A percentile compares a stretch with the other conserved stretches of the same genome.
These are phyloP conservation scores for Schwanniomyces etchellsii DNA, from an alignment of 1,139 yeast species.

Conservation along the genomic window DNA sequence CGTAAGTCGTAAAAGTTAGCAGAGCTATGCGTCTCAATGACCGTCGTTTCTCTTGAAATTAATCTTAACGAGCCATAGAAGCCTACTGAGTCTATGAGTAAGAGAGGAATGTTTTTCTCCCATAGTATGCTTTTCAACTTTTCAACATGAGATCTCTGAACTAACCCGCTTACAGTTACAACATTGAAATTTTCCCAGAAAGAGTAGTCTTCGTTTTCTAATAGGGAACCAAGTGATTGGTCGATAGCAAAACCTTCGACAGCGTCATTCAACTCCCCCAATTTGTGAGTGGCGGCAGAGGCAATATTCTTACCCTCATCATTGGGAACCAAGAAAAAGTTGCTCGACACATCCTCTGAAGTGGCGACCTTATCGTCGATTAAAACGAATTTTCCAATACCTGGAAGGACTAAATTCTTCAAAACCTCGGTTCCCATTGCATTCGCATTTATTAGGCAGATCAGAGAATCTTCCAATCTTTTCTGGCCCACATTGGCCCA, in stretches of 20 bases:
- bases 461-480: constrained; percentile 50
- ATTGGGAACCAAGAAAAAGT: constrained; percentile 53
- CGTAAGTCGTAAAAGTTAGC: constrained; percentile 63
- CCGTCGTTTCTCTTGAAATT: constrained; percentile 47
- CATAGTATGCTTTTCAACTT: constrained; percentile 35
- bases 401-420: constrained; percentile 79
- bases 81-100: constrained; percentile 52
- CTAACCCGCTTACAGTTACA: constrained; percentile 43
- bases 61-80: constrained; percentile 64
- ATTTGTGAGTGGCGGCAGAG: constrained; percentile 27
- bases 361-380: constrained; percentile 42
- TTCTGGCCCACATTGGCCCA: constrained; percentile 83
- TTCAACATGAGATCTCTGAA: constrained; percentile 12
- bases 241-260: constrained; percentile 36
- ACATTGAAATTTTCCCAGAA: constrained; percentile 51
- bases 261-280: constrained; percentile 59
- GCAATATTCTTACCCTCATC: constrained; percentile 44
- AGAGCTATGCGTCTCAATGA: constrained; percentile 73
- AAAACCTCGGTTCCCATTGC: constrained; percentile 62
- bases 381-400: constrained; percentile 64
- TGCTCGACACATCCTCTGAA: constrained; percentile 43
- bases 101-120: constrained; percentile 45
- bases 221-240: constrained; percentile 14
- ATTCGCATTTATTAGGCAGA: constrained; percentile 59
- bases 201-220: constrained; percentile 11